Evolutionary conservation across 176 grass and related monocot genomes (phyloP).

Genomic region (Saccharum officinarum): DNA sequence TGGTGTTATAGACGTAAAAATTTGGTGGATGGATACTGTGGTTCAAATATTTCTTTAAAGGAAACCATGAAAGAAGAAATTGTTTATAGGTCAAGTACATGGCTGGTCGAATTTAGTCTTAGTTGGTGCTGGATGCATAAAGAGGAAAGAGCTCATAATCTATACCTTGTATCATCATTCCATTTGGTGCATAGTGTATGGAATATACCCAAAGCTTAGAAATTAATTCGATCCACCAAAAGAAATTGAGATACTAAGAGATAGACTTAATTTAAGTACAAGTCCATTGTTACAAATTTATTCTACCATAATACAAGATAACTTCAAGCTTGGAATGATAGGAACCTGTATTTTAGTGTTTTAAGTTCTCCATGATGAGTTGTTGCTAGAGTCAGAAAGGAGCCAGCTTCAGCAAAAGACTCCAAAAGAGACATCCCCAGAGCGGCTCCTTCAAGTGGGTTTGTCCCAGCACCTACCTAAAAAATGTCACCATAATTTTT

Average conservation of each 20-base stretch:
- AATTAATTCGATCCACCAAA: neutral
- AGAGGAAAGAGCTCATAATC: neutral
- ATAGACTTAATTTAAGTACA: neutral
- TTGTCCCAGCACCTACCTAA: slow-evolving; percentile 84
- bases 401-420: slow-evolving; percentile 72
- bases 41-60: neutral
- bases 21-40: neutral
- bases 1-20: neutral
- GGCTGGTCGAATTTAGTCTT: neutral
- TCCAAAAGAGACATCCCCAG: slow-evolving; percentile 83
- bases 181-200: neutral
- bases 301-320: slow-evolving; percentile 15
- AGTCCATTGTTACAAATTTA: neutral
- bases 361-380: slow-evolving; percentile 91
- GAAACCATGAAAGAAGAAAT: neutral
- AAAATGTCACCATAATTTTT: slow-evolving; percentile 6
- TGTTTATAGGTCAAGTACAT: neutral
- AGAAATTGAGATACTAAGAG: neutral
- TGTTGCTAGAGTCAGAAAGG: slow-evolving; percentile 71
- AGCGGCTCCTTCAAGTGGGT: slow-evolving; percentile 86
- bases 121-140: neutral
- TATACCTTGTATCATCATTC: neutral
- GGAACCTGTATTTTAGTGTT: slow-evolving; percentile 83
- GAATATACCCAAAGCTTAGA: neutral
- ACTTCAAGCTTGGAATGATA: slow-evolving; percentile 25